Conservation (phyloP, 179 eudicot genomes). For the Pouteria campechiana region DNA sequence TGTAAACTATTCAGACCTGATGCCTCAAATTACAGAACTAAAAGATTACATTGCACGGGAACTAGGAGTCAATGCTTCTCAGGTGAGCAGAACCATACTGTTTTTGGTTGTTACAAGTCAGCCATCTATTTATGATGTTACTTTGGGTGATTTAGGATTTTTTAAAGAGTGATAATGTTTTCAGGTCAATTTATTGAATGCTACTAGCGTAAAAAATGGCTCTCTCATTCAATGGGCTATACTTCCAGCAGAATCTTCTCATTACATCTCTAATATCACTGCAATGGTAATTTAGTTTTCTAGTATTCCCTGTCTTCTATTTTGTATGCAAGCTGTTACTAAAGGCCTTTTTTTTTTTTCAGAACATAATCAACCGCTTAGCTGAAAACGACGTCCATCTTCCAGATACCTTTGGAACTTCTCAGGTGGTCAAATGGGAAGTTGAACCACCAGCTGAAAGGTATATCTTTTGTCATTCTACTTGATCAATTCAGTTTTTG, state of each 20-base stretch:
- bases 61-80: slow-evolving; percentile 49
- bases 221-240: slow-evolving; percentile 61
- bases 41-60: slow-evolving; percentile 49
- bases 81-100: slow-evolving; percentile 30
- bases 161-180: slow-evolving; percentile 9
- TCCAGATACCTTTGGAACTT: slow-evolving; percentile 61
- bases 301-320: not conserved
- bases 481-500: not conserved
- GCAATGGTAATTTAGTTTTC: slow-evolving; percentile 38
- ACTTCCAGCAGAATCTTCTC: slow-evolving; percentile 50
- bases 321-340: not conserved
- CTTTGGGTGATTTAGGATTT: slow-evolving; percentile 3
- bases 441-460: slow-evolving; percentile 39
- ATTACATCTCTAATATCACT: slow-evolving; percentile 47
- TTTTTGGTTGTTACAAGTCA: not conserved
- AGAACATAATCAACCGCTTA: slow-evolving; percentile 64
- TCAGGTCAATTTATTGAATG: slow-evolving; percentile 63
- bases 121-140: not conserved
- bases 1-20: slow-evolving; percentile 41
- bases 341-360: too few species aligned
- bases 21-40: slow-evolving; percentile 58
- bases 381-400: slow-evolving; percentile 49
- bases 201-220: slow-evolving; percentile 43
- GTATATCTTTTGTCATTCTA: slow-evolving; percentile 16
- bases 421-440: slow-evolving; percentile 54